Evolutionary conservation across 139 green algal species (phyloP), one percentile per base, ranked within the genome.

Genomic region (Coccomyxa sp.): DNA sequence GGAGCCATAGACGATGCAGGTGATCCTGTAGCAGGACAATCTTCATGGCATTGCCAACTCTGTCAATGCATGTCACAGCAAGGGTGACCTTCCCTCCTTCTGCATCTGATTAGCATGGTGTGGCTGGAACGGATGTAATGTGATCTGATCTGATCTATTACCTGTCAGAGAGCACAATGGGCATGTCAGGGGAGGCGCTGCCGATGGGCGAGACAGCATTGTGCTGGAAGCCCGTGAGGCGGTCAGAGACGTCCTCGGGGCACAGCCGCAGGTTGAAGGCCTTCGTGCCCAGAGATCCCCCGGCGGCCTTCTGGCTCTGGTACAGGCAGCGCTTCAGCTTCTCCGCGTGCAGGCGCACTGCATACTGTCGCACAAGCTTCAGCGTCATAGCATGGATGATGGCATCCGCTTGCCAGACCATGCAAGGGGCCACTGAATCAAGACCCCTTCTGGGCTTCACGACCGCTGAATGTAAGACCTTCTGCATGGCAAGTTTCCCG

Each of bases 251-350:
- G 0, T 90, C 91, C 75, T 90, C 85, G 2, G 92, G 86, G 8
- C 85, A 88, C 38, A 98, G 86, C 40, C 94, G 82, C 83, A 97
- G 89, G 85, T 98, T 98, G 89, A 94, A 95, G 34, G 81, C 90
- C 80, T 94, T 88, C 81, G 91, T 92, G 34, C 75, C 84, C 14
- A 88, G 34, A 39, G 79, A 71, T 18, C 27, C 70, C 16, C 16
- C 70, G 12, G 16, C 31, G n/a, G n/a, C 18, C 5, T 75, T 29
- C 41, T 75, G 70, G 33, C 9, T 29, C 39, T 77, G 38, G 22
- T 68, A 18, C 27, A 77, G 10, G 22, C 35, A 83, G n/a, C 77
- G 78, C 75, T 90, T 87, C 14, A 98, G 76, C 86, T 95, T 97
- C 54, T 98, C 92, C 0, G 87, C 81, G 54, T 95, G 83, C 5